A percentile compares a stretch with the other conserved stretches of the same genome.
Evolutionary conservation across 2,329 filamentous ascomycete species (phyloP).

Genomic region (Venturia aucupariae): DNA sequence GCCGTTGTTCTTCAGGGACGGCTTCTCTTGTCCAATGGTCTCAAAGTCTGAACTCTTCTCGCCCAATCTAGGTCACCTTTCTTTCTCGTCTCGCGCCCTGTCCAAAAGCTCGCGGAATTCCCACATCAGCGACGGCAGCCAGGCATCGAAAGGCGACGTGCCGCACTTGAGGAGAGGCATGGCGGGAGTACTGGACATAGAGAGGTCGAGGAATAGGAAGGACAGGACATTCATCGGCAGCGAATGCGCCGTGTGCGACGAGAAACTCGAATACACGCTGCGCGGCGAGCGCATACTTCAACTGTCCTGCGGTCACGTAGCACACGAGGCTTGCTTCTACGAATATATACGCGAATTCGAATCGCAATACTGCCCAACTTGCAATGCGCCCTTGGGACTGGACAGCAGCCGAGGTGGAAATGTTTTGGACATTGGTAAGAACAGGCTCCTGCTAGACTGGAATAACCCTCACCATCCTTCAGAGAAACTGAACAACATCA

Average conservation of each 20-base stretch:
- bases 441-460: neutral
- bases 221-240: constrained; percentile 93
- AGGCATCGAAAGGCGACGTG: constrained; percentile 12
- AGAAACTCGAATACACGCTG: constrained; percentile 89
- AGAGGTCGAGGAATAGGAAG: constrained; percentile 68
- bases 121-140: constrained; percentile 1
- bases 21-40: constrained; percentile 24
- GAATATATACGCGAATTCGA: constrained; percentile 95
- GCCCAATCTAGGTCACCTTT: neutral
- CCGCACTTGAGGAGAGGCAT: constrained; percentile 37
- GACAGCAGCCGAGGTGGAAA: constrained; percentile 91
- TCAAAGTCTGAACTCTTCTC: constrained; percentile 17
- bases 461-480: constrained; percentile 6
- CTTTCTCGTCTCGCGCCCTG: neutral
- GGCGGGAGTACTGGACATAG: constrained; percentile 61
- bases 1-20: constrained; percentile 20
- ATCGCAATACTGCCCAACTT: constrained; percentile 87
- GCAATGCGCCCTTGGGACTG: constrained; percentile 80
- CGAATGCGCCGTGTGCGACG: constrained; percentile 93
- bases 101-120: constrained; percentile 6
- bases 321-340: constrained; percentile 97
- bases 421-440: constrained; percentile 78
- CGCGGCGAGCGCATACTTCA: constrained; percentile 90
- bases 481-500: constrained; percentile 78
- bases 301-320: constrained; percentile 93